Conservation (phyloP, 2,329 filamentous ascomycete genomes). For the Aureobasidium namibiae region DNA sequence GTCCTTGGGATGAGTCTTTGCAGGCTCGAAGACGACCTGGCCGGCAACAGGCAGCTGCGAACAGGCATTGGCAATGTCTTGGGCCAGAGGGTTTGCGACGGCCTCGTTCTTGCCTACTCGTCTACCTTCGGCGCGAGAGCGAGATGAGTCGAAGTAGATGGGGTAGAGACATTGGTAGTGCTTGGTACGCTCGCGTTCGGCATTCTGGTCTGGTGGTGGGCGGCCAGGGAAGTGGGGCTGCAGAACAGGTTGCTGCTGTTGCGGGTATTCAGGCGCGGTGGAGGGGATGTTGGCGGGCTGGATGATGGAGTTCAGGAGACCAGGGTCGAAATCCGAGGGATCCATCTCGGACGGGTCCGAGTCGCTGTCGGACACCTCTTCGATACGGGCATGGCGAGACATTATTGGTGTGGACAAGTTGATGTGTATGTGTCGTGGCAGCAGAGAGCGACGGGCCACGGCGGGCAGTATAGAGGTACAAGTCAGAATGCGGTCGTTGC, state of each 20-base stretch:
- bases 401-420: constrained; percentile 38
- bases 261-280: constrained; percentile 21
- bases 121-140: constrained; percentile 69
- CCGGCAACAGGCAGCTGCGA: constrained; percentile 54
- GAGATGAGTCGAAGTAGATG: constrained; percentile 79
- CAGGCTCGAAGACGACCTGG: constrained; percentile 74
- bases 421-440: background rate
- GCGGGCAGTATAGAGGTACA: background rate
- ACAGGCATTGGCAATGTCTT: constrained; percentile 83
- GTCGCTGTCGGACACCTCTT: constrained; percentile 84
- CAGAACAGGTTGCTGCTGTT: constrained; percentile 22
- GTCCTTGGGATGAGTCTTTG: constrained; percentile 90
- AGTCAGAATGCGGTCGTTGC: background rate
- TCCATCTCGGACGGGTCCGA: constrained; percentile 80
- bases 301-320: constrained; percentile 17
- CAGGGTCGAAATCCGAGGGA: constrained; percentile 42
- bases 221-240: constrained; percentile 20
- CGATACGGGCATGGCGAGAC: constrained; percentile 74
- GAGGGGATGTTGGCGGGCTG: constrained; percentile 18
- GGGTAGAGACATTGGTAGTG: constrained; percentile 88
- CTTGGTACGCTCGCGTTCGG: constrained; percentile 53
- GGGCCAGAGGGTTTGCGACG: constrained; percentile 76
- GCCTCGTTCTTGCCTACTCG: constrained; percentile 66
- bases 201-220: constrained; percentile 28
- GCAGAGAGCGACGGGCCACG: background rate